Evolutionary conservation across 2,329 filamentous ascomycete genomes (phyloP).

Genomic region (Monosporascus sp.): DNA sequence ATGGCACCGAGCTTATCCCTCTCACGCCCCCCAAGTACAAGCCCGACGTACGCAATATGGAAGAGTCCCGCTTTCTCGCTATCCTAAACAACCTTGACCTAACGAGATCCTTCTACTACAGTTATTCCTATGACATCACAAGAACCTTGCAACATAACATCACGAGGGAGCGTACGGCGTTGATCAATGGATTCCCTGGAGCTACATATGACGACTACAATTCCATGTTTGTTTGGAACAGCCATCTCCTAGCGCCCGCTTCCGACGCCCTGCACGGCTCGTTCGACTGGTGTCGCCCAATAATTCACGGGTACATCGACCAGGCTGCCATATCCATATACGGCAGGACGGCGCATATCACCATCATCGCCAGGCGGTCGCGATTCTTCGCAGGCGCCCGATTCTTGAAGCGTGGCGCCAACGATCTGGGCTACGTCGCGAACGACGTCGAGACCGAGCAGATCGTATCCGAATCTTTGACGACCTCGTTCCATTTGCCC

Average conservation of each 20-base stretch:
- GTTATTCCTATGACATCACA: constrained; percentile 96
- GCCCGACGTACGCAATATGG: constrained; percentile 72
- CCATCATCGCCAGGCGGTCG: constrained; percentile 86
- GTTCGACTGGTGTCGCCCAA: constrained; percentile 92
- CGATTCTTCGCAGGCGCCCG: constrained; percentile 90
- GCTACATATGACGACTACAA: constrained; percentile 65
- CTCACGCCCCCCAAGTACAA: constrained; percentile 73
- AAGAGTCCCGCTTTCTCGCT: constrained; percentile 81
- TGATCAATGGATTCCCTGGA: constrained; percentile 58
- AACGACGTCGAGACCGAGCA: constrained; percentile 99
- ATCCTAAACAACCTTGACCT: constrained; percentile 91
- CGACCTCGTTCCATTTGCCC: constrained; percentile 91
- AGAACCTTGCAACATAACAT: constrained; percentile 90
- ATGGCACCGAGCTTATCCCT: constrained; percentile 86
- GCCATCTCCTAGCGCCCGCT: constrained; percentile 77
- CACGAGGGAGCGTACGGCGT: constrained; percentile 65
- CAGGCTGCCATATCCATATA: constrained; percentile 83
- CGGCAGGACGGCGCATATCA: constrained; percentile 83
- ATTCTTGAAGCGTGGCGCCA: constrained; percentile 90
- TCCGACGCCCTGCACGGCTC: constrained; percentile 65
- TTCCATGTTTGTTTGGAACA: constrained; percentile 98
- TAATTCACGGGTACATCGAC: constrained; percentile 94
- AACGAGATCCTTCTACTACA: constrained; percentile 92
- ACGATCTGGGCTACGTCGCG: constrained; percentile 90
- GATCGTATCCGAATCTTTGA: constrained; percentile 90